Conservation (phyloP, 208 protist species). For the Trypanosomatidae sp. region DNA sequence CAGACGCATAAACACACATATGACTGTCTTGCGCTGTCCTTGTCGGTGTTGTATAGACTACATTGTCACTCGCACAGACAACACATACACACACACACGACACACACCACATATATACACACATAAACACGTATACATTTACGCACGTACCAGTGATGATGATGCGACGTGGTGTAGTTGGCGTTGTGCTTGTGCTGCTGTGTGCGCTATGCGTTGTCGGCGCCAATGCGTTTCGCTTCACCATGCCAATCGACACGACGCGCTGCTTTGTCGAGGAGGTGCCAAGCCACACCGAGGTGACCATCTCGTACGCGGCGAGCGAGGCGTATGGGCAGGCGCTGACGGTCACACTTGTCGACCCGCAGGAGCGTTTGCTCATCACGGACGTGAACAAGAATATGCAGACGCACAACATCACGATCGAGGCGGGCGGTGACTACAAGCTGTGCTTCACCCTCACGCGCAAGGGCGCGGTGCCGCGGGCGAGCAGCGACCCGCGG, state of each 20-base stretch:
- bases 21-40: slow-evolving; percentile 4
- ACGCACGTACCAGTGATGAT: background rate
- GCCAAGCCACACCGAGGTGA: slow-evolving; percentile 34
- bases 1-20: too few species aligned
- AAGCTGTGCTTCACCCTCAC: slow-evolving; percentile 53
- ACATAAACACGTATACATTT: background rate
- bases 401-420: slow-evolving; percentile 13
- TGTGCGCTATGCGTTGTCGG: slow-evolving; percentile 2
- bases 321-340: slow-evolving; percentile 52
- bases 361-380: slow-evolving; percentile 8
- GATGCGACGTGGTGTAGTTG: background rate
- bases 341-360: slow-evolving; percentile 16
- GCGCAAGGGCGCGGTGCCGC: background rate
- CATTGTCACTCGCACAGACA: background rate
- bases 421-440: slow-evolving; percentile 61
- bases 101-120: too few species aligned
- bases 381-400: slow-evolving; percentile 9
- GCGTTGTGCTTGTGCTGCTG: background rate
- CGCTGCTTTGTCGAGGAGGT: slow-evolving; percentile 83
- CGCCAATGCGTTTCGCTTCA: slow-evolving; percentile 21
- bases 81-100: too few species aligned
- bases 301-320: slow-evolving; percentile 29
- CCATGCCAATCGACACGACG: slow-evolving; percentile 23
- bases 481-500: background rate
- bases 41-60: background rate